These are phyloP conservation scores for Aspergillus cejpii DNA, from an alignment of 2,329 filamentous ascomycete species.

Conservation along the genomic window DNA sequence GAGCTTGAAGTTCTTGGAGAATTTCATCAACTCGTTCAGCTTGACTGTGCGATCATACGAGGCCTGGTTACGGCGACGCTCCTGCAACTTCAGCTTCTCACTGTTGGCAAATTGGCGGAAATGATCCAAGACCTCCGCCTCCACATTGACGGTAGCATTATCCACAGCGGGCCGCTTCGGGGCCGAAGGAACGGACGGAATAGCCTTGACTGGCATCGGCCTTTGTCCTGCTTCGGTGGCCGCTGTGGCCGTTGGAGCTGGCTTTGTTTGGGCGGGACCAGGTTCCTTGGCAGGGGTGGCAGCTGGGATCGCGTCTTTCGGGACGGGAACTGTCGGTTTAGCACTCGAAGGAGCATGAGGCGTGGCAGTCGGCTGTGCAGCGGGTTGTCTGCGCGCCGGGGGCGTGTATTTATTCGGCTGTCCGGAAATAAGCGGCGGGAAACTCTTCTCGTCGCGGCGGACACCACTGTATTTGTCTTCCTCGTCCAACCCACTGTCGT, in stretches of 20 bases:
- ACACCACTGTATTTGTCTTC: constrained; percentile 98
- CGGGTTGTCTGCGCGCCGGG: constrained; percentile 75
- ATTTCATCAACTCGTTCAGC: constrained; percentile 89
- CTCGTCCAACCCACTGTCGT: constrained; percentile 67
- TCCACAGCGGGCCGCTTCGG: constrained; percentile 40
- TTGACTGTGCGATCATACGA: constrained; percentile 81
- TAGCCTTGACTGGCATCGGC: constrained; percentile 17
- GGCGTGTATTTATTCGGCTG: constrained; percentile 75
- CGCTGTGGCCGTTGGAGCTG: constrained; percentile 19
- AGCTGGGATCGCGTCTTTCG: constrained; percentile 38
- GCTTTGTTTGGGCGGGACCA: constrained; percentile 15
- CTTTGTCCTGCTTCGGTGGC: constrained; percentile 24
- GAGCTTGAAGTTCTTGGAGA: constrained; percentile 88
- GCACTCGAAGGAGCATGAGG: constrained; percentile 80
- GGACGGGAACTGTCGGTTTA: constrained; percentile 72
- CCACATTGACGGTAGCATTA: constrained; percentile 55
- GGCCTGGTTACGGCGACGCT: constrained; percentile 50
- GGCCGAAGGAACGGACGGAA: constrained; percentile 22
- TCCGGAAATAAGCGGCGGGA: constrained; percentile 58
- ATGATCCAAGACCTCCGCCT: constrained; percentile 55
- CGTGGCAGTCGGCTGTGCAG: constrained; percentile 63
- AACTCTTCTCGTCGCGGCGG: constrained; percentile 57
- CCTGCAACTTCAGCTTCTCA: constrained; percentile 56
- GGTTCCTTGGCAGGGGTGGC: constrained; percentile 25
- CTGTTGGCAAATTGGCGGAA: constrained; percentile 59